Conservation (phyloP, 2,329 filamentous ascomycete genomes). For the Monosporascus sp. region DNA sequence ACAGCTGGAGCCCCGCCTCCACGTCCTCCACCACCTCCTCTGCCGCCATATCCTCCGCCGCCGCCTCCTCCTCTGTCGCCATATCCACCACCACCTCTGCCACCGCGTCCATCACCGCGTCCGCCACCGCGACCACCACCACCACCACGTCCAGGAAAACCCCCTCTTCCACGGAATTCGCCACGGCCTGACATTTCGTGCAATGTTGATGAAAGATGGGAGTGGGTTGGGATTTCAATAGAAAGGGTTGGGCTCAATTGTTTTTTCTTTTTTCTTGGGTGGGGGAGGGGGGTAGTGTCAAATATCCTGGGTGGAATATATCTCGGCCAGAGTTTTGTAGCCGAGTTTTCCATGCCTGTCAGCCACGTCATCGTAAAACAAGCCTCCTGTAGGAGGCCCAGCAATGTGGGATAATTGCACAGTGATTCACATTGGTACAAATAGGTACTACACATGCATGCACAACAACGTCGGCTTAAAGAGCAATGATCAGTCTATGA, state of each 20-base stretch:
- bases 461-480: no score
- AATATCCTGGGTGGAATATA: no score
- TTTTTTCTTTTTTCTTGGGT: no score
- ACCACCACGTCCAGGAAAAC: background rate
- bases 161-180: no score
- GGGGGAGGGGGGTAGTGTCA: no score
- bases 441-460: no score
- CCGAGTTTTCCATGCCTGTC: background rate
- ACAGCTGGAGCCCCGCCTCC: background rate
- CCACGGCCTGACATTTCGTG: background rate
- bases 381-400: background rate
- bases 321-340: no score
- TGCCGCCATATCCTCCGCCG: background rate
- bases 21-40: background rate
- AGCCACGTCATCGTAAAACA: background rate
- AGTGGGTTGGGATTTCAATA: no score
- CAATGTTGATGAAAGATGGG: background rate
- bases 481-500: no score
- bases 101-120: background rate
- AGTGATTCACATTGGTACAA: background rate
- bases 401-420: background rate
- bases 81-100: background rate
- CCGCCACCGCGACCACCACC: no score
- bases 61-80: background rate
- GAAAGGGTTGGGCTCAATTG: no score